A percentile compares a stretch with the other conserved stretches of the same genome.
Evolutionary conservation across 2,329 filamentous ascomycete genomes (phyloP).

Genomic region (Fusarium armeniacum): DNA sequence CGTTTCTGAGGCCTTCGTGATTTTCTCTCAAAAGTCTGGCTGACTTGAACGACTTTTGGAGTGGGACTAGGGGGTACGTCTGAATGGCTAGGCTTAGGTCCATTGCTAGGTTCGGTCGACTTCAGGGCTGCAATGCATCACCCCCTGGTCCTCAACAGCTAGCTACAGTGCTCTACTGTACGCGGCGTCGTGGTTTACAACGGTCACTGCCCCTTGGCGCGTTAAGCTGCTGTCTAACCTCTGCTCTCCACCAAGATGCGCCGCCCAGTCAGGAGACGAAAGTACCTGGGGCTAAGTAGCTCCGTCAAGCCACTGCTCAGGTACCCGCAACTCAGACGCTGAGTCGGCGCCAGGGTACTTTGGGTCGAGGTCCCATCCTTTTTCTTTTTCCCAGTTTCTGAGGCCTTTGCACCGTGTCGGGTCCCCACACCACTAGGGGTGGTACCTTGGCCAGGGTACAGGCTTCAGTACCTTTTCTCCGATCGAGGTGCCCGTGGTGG

Average conservation of each 20-base stretch:
- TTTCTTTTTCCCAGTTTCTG: conserved; percentile 42
- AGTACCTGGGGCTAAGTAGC: conserved; percentile 40
- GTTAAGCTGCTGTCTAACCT: conserved; percentile 38
- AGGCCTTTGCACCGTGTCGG: conserved; percentile 22
- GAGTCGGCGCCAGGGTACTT: conserved; percentile 30
- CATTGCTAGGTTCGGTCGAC: conserved; percentile 35
- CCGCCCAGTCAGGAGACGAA: conserved; percentile 40
- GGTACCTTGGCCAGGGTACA: conserved; percentile 33
- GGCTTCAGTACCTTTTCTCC: conserved; percentile 34
- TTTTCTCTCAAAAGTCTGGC: conserved; percentile 25
- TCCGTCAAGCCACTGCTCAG: conserved; percentile 36
- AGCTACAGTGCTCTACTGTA: conserved; percentile 3
- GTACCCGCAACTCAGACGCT: conserved; percentile 42
- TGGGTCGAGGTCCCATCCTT: conserved; percentile 35
- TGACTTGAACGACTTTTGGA: conserved; percentile 30
- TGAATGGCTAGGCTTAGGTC: conserved; percentile 36
- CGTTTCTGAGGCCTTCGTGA: conserved; percentile 40
- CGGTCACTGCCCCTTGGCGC: conserved; percentile 41
- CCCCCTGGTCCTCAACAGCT: conserved; percentile 33
- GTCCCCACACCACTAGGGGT: conserved; percentile 37
- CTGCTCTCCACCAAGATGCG: conserved; percentile 19
- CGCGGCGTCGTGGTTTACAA: conserved; percentile 40
- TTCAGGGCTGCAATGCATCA: conserved; percentile 43
- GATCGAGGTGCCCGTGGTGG: conserved; percentile 30
- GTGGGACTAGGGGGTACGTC: conserved; percentile 35